A percentile compares a stretch with the other conserved stretches of the same genome.
Evolutionary conservation across 768 basidiomycete species (phyloP).

Genomic region (Phylloporus sp.): DNA sequence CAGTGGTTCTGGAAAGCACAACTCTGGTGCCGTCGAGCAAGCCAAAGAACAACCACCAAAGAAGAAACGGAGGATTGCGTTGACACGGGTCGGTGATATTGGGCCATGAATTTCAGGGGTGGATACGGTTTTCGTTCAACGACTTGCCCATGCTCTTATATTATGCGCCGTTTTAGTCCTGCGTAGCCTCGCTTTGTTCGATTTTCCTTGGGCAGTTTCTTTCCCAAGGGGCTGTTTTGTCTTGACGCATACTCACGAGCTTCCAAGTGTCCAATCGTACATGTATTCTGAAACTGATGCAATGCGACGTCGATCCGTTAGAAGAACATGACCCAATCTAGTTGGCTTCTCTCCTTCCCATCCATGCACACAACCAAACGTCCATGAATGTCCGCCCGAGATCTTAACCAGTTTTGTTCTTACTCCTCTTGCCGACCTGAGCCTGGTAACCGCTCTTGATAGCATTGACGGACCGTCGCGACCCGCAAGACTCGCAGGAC

Average conservation of each 20-base stretch:
- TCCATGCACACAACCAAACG: constrained; percentile 1
- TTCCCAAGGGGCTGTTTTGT: not conserved
- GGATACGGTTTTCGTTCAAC: not conserved
- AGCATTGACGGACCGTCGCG: constrained; percentile 84
- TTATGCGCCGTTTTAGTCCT: constrained; percentile 15
- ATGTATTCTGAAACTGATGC: constrained; percentile 21
- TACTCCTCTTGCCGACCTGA: constrained; percentile 84
- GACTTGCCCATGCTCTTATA: constrained; percentile 5
- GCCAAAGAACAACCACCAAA: constrained; percentile 57
- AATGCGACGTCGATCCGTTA: constrained; percentile 15
- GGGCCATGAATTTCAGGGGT: constrained; percentile 18
- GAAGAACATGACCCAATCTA: constrained; percentile 2
- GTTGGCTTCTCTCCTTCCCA: not conserved
- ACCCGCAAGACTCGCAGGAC: constrained; percentile 88
- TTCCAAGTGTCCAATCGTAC: constrained; percentile 11
- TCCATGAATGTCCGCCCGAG: constrained; percentile 29
- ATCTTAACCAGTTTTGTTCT: constrained; percentile 64
- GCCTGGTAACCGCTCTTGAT: constrained; percentile 99
- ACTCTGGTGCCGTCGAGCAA: constrained; percentile 13
- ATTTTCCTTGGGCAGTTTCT: not conserved
- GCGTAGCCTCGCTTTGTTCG: constrained; percentile 12
- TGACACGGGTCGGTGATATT: constrained; percentile 65
- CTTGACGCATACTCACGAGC: constrained; percentile 8
- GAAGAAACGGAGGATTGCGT: constrained; percentile 79
- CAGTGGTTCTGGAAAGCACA: constrained; percentile 11